phyloP scores from a whole-genome alignment of 2,329 filamentous ascomycete genomes.

The Epichloe hybrida region DNA sequence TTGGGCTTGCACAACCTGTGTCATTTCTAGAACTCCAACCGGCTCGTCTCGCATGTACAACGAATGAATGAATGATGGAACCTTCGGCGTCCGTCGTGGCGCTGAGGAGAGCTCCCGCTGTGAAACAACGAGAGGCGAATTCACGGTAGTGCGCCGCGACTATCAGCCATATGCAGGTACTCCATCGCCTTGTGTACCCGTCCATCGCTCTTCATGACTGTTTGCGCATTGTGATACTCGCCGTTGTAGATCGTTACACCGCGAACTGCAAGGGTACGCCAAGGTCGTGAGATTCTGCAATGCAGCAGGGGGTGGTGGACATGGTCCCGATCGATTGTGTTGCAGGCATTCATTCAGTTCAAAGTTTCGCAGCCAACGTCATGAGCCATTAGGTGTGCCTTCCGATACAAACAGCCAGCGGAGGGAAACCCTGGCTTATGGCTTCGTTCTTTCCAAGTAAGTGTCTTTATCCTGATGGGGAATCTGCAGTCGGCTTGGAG shows the following conservation, averaged over 20 bases:
- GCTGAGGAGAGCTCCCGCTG: not conserved
- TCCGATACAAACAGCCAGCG: not conserved
- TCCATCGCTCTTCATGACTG: not conserved
- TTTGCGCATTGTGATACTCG: not conserved
- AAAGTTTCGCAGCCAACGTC: not conserved
- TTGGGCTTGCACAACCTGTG: not conserved
- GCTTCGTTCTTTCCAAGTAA: not conserved
- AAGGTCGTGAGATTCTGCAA: not conserved
- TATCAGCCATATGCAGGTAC: not conserved
- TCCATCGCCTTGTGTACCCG: not conserved
- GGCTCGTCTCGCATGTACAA: not conserved
- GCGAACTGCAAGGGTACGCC: not conserved
- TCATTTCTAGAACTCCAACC: not conserved
- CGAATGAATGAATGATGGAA: not conserved
- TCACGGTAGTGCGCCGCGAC: not conserved
- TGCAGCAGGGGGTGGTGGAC: not conserved
- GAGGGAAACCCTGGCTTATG: not conserved
- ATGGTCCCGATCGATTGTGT: not conserved
- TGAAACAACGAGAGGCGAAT: conserved; percentile 2
- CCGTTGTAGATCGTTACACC: conserved; percentile 1
- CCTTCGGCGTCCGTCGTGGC: not conserved
- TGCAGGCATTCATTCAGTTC: not conserved
- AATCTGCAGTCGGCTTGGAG: not conserved
- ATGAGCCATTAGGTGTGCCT: not conserved
- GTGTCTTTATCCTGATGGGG: not conserved